Conservation (phyloP, 2,329 filamentous ascomycete species). For the Neonectria magnoliae region DNA sequence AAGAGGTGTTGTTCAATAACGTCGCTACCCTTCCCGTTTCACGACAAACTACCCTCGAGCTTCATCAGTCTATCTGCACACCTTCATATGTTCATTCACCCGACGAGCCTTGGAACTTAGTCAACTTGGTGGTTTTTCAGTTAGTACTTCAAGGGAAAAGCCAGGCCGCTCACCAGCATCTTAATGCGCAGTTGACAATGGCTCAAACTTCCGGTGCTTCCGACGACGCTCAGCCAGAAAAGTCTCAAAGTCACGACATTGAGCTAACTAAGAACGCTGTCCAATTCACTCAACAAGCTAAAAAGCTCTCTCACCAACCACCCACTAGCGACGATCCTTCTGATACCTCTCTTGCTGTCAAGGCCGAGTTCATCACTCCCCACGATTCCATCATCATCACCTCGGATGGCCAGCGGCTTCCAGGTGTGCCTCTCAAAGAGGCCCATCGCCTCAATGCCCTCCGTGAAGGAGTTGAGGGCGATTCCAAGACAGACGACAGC, state of each 20-base stretch:
- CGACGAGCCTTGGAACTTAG: neutral
- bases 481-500: conserved; percentile 41
- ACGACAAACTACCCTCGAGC: neutral
- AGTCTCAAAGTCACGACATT: conserved; percentile 31
- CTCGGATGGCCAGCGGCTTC: conserved; percentile 71
- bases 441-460: conserved; percentile 75
- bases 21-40: neutral
- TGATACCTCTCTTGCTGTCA: conserved; percentile 61
- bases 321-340: conserved; percentile 42
- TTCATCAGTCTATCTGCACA: conserved; percentile 12
- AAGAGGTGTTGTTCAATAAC: neutral
- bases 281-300: conserved; percentile 70
- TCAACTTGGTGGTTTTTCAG: neutral
- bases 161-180: neutral
- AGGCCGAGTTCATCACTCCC: conserved; percentile 73
- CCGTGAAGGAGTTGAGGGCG: conserved; percentile 58
- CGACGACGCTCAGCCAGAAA: conserved; percentile 16
- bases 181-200: conserved; percentile 22
- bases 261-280: conserved; percentile 55
- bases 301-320: conserved; percentile 61
- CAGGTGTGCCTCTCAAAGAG: conserved; percentile 75
- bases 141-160: neutral
- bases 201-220: conserved; percentile 24
- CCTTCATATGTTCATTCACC: conserved; percentile 1
- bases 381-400: conserved; percentile 78